Evolutionary conservation across 2,329 filamentous ascomycete genomes (phyloP).

Genomic region (Hymenoscyphus albidus): DNA sequence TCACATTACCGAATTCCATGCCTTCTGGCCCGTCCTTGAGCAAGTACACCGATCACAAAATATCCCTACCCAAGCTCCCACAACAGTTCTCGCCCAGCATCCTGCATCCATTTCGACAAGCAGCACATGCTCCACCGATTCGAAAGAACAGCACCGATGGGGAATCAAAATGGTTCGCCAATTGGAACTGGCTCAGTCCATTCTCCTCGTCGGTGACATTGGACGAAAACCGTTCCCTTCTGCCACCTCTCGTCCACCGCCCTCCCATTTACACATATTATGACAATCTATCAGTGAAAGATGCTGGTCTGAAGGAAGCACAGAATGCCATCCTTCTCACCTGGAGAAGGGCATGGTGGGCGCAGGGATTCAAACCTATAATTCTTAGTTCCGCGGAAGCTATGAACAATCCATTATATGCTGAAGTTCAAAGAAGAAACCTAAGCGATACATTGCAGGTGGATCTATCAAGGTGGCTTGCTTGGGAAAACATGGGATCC

Average conservation of each 20-base stretch:
- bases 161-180: slow-evolving; percentile 78
- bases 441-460: slow-evolving; percentile 59
- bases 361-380: slow-evolving; percentile 82
- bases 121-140: slow-evolving; percentile 66
- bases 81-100: slow-evolving; percentile 41
- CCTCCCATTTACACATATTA: slow-evolving; percentile 89
- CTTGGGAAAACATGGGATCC: slow-evolving; percentile 86
- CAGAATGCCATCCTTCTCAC: slow-evolving; percentile 77
- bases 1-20: slow-evolving; percentile 47
- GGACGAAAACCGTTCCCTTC: slow-evolving; percentile 77
- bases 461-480: slow-evolving; percentile 81
- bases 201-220: slow-evolving; percentile 79
- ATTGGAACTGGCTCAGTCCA: slow-evolving; percentile 87
- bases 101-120: slow-evolving; percentile 64
- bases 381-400: slow-evolving; percentile 78
- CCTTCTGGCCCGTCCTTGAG: slow-evolving; percentile 48
- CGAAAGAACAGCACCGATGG: slow-evolving; percentile 76
- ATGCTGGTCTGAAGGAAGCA: slow-evolving; percentile 61
- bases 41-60: slow-evolving; percentile 47
- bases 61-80: slow-evolving; percentile 46
- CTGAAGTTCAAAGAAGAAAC: slow-evolving; percentile 60
- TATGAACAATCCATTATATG: slow-evolving; percentile 75
- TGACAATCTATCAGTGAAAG: slow-evolving; percentile 61
- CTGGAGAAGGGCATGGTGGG: slow-evolving; percentile 95
- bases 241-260: slow-evolving; percentile 70